Evolutionary conservation across 2,329 filamentous ascomycete species (phyloP).

Genomic region (Hymenoscyphus albidus): DNA sequence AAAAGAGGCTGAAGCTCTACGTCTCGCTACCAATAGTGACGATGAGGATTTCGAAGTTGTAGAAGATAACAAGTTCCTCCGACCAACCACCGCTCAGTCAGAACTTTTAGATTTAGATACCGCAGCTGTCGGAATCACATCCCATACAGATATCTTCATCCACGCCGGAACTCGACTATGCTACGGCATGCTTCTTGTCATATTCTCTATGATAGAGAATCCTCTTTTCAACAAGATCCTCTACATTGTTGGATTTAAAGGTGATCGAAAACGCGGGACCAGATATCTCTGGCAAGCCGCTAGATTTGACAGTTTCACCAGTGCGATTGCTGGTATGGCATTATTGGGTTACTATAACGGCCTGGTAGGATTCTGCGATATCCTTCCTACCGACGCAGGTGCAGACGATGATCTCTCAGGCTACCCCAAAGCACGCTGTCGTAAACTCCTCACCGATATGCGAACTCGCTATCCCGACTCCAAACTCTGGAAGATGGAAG

Average conservation of each 20-base stretch:
- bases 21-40: neutral
- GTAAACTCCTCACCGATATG: conserved; percentile 68
- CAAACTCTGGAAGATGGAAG: conserved; percentile 82
- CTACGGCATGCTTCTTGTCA: conserved; percentile 78
- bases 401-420: conserved; percentile 56
- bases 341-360: conserved; percentile 86
- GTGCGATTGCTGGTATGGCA: conserved; percentile 80
- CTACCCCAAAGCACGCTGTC: conserved; percentile 68
- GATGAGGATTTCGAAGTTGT: conserved; percentile 1
- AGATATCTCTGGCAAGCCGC: conserved; percentile 88
- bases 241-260: conserved; percentile 84
- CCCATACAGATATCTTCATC: conserved; percentile 81
- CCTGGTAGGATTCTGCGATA: conserved; percentile 81
- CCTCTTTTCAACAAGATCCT: conserved; percentile 85
- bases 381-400: conserved; percentile 63
- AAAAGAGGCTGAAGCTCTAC: neutral
- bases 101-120: conserved; percentile 35
- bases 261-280: conserved; percentile 78
- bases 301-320: conserved; percentile 82
- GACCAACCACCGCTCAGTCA: conserved; percentile 22
- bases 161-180: conserved; percentile 87
- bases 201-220: conserved; percentile 83
- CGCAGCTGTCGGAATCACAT: conserved; percentile 61
- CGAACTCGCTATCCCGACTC: conserved; percentile 74
- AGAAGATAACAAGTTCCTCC: conserved; percentile 11